Evolutionary conservation across 805 yeast species (phyloP), one percentile per base, ranked within the genome.

Genomic region (Yarrowia porcina): DNA sequence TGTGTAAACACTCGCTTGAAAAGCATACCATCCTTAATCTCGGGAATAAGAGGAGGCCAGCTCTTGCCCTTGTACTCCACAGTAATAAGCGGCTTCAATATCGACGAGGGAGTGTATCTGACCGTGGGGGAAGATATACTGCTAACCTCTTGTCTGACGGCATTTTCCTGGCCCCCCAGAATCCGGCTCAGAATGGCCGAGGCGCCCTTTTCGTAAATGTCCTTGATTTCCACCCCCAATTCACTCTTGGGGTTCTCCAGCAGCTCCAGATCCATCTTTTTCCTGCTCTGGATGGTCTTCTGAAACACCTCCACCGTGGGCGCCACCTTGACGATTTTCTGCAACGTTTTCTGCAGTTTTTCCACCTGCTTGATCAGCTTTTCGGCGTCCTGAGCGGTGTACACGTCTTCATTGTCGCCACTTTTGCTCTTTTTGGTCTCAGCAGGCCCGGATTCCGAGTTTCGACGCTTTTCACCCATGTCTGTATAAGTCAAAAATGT

Each of bases 1-100:
- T 93, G 97, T 27, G 87, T 83, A 70, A 92, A 93, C 0, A 90
- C 96, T 59, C 88, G 80, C 7, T 85, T 83, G 65, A 80, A 77
- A 11, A 91, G 80, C 3, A 77, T 78, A 0, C 82, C 81, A 69
- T 87, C 82, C 7, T 78, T 73, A 41, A 93, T 88, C 30, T 72
- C 73, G 0, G 97, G 97, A 17, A 91, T 73, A 11, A 77, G 78
- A 1, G 97, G 97, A 0, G 88, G 84, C 77, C 82, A 83, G 41
- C 52, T 38, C 15, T 38, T 38, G 23, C 32, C 52, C 44, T 35
- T 23, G 25, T 61, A 41, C 17, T 38, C 32, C 21, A 28, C 49
- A 7, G 35, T 12, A 6, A 56, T 18, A 10, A 52, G 59, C 4
- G 59, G 59, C 33, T 35, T 35, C 18, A 52, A 17, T 21, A 23